Base-by-base conservation (phyloP, 805 yeast species). In the Saccharomycopsis fodiens region DNA sequence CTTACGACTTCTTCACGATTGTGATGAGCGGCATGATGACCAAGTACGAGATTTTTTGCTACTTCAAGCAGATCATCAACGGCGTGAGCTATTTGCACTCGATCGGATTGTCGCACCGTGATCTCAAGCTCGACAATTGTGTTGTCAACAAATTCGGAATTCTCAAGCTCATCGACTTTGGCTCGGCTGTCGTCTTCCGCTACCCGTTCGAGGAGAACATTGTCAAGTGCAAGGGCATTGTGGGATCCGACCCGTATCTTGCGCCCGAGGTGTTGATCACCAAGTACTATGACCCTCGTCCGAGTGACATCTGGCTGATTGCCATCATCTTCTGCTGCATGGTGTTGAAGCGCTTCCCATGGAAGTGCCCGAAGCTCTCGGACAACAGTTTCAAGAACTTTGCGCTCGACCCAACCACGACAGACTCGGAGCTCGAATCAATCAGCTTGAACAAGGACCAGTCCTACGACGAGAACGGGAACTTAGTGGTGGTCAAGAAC, bases 1-100 rank as follows among this genome's bases (percentile, higher is more conserved):
- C 91, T 21, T 74, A 79, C 35, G 95, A 85, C 65, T 83, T 85
- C 61, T 85, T 85, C 59, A 87, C 89, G 0, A 86, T 85, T 41
- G 94, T 85, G 16, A 85, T 85, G 94, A 80, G 87, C 3, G 89
- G 89, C 17, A 72, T 78, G 55, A 83, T 85, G 91, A 71, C 85
- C 3, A 72, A 91, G 56, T 79, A 79, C 44, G 94, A 85, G 60
- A 82, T 84, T 52, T 84, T 83, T 57, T 85, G 94, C 60, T 85
- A 87, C 59, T 68, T 85, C 46, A 82, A 79, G 59, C 95, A 85
- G 63, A 73, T 85, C 35, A 67, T 79, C 31, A 73, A 76, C 42
- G 95, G 93, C 50, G 86, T 84, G 2, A 72, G 68, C 50, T 85
- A 84, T 59, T 64, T 85, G 52, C 95, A 85, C 62, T 70, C 79